phyloP scores from a whole-genome alignment of 495 filamentous ascomycete species.

The Penicillium simplicissimum region DNA sequence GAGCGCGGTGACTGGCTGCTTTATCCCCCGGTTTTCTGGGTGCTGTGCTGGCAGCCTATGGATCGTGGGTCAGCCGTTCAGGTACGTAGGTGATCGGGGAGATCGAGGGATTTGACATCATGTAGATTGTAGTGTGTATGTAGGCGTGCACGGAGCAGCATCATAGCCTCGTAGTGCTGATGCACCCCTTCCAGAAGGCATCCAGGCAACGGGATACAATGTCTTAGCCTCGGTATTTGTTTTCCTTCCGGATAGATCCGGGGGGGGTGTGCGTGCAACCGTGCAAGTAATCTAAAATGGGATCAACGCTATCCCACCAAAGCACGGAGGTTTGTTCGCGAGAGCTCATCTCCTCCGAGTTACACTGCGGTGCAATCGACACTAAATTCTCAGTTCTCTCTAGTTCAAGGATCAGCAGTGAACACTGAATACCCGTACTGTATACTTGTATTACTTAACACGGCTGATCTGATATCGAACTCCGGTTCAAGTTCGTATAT shows the following conservation, averaged over 20 bases:
- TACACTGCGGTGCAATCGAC: not conserved
- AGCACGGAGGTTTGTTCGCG: not conserved
- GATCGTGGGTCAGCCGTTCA: not conserved
- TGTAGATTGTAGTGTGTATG: not conserved
- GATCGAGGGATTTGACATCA: not conserved
- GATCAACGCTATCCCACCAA: not conserved
- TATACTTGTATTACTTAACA: no score
- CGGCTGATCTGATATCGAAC: not conserved
- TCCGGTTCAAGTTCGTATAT: not conserved
- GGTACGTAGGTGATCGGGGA: not conserved
- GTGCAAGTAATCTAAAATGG: not conserved
- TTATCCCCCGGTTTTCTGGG: not conserved
- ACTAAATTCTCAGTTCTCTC: no score
- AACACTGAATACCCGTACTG: no score
- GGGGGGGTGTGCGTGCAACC: no score
- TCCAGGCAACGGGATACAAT: not conserved
- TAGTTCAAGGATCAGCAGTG: no score
- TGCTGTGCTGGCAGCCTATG: not conserved
- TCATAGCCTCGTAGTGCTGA: not conserved
- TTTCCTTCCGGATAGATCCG: constrained; percentile 23
- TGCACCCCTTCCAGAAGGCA: not conserved
- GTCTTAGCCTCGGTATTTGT: not conserved
- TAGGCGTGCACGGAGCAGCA: not conserved
- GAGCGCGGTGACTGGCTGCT: not conserved
- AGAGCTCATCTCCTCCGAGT: not conserved